phyloP scores from a whole-genome alignment of 257 asterid species.

The Nicotiana paniculata region DNA sequence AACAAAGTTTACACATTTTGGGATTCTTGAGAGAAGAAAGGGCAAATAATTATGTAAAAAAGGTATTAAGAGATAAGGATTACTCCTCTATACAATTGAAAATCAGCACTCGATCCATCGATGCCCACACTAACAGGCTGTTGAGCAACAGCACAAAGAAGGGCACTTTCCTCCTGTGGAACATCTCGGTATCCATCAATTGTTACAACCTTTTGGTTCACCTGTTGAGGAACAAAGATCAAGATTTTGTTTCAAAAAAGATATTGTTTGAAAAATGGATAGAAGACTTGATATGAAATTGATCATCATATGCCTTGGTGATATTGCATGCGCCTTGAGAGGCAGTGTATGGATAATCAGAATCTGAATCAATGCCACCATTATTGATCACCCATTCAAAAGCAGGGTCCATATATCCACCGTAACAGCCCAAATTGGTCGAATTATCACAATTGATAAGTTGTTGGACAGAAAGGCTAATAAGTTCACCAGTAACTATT shows the following conservation, averaged over 20 bases:
- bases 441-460: constrained; percentile 20
- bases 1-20: constrained; percentile 11
- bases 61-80: background rate
- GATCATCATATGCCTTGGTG: constrained; percentile 20
- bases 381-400: constrained; percentile 27
- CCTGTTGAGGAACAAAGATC: constrained; percentile 13
- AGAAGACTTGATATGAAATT: background rate
- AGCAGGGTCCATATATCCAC: constrained; percentile 31
- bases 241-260: background rate
- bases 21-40: background rate
- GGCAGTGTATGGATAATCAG: constrained; percentile 24
- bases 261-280: background rate
- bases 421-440: constrained; percentile 22
- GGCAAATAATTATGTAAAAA: background rate
- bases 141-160: constrained; percentile 30
- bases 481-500: constrained; percentile 27
- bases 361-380: constrained; percentile 28
- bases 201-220: constrained; percentile 13
- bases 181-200: constrained; percentile 29
- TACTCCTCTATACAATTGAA: constrained; percentile 35
- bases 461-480: constrained; percentile 28
- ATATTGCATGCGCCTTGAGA: constrained; percentile 19
- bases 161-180: constrained; percentile 18
- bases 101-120: constrained; percentile 20
- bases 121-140: constrained; percentile 35